phyloP scores from a whole-genome alignment of 257 asterid genomes.

The Linderniella brevidens region DNA sequence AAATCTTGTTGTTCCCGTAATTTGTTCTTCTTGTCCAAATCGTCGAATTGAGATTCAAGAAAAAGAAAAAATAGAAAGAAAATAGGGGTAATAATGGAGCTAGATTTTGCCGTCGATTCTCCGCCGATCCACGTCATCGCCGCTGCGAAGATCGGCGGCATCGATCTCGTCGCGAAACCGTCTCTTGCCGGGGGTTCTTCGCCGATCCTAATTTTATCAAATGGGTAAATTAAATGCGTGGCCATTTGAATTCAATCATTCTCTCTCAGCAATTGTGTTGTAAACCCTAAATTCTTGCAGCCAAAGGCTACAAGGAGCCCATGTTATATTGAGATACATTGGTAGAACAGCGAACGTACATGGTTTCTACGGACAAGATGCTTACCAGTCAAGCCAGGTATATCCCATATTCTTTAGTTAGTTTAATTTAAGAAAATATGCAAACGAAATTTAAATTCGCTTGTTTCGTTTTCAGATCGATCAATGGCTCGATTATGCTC shows the following conservation, averaged over 20 bases:
- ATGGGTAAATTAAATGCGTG: slow-evolving; percentile 28
- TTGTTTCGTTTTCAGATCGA: slow-evolving; percentile 40
- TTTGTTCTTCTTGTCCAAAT: no score
- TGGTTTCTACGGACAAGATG: slow-evolving; percentile 31
- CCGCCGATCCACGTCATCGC: slow-evolving; percentile 63
- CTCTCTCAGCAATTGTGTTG: no score
- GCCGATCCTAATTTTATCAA: slow-evolving; percentile 28
- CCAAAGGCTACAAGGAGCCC: slow-evolving; percentile 35
- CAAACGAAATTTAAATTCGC: not conserved
- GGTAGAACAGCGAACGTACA: slow-evolving; percentile 38
- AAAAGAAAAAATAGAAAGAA: no score
- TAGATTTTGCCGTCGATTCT: slow-evolving; percentile 35
- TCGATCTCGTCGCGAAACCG: slow-evolving; percentile 26
- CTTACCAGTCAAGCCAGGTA: slow-evolving; percentile 51
- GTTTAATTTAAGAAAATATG: not conserved
- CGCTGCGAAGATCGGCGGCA: slow-evolving; percentile 50
- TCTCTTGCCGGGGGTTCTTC: slow-evolving; percentile 35
- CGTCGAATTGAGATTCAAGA: no score
- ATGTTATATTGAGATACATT: slow-evolving; percentile 42
- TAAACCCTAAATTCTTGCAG: slow-evolving; percentile 21
- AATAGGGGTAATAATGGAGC: slow-evolving; percentile 22
- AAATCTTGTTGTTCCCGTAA: no score
- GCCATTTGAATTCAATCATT: no score
- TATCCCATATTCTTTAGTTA: not conserved
- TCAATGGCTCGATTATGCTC: slow-evolving; percentile 76